phyloP scores from a whole-genome alignment of 2,329 filamentous ascomycete species.

The Eutypa lata region DNA sequence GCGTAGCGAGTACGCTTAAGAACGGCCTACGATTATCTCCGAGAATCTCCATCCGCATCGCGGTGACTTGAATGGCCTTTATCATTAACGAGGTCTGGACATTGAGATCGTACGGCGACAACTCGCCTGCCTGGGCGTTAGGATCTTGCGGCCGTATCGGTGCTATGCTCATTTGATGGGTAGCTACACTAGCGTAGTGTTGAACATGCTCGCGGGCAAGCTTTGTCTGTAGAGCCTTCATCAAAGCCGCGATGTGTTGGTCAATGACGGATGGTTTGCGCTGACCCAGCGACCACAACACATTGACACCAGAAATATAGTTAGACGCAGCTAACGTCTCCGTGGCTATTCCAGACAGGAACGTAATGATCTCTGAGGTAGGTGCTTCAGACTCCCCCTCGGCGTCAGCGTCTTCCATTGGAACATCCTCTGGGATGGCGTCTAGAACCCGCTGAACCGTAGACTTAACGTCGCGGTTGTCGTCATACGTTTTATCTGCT shows the following conservation, averaged over 20 bases:
- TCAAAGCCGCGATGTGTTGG: conserved; percentile 78
- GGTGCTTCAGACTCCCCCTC: conserved; percentile 80
- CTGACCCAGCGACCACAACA: conserved; percentile 86
- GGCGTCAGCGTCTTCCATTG: conserved; percentile 73
- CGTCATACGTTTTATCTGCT: conserved; percentile 65
- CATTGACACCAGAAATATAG: conserved; percentile 85
- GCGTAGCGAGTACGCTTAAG: conserved; percentile 86
- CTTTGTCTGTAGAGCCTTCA: conserved; percentile 91
- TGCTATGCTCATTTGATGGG: conserved; percentile 42
- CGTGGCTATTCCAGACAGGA: conserved; percentile 79
- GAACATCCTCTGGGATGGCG: conserved; percentile 76
- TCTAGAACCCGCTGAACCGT: conserved; percentile 81
- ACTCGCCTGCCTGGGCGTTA: conserved; percentile 51
- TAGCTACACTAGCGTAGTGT: conserved; percentile 61
- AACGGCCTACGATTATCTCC: conserved; percentile 90
- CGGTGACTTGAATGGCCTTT: conserved; percentile 91
- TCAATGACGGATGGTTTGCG: conserved; percentile 86
- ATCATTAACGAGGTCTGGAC: conserved; percentile 89
- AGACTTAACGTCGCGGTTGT: conserved; percentile 68
- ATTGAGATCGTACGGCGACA: conserved; percentile 76
- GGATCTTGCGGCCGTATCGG: conserved; percentile 50
- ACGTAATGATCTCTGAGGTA: conserved; percentile 82
- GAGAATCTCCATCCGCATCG: conserved; percentile 86
- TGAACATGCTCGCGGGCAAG: conserved; percentile 90
- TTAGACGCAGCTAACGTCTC: conserved; percentile 80